Conservation (phyloP, 495 filamentous ascomycete species). For the Letharia columbiana region DNA sequence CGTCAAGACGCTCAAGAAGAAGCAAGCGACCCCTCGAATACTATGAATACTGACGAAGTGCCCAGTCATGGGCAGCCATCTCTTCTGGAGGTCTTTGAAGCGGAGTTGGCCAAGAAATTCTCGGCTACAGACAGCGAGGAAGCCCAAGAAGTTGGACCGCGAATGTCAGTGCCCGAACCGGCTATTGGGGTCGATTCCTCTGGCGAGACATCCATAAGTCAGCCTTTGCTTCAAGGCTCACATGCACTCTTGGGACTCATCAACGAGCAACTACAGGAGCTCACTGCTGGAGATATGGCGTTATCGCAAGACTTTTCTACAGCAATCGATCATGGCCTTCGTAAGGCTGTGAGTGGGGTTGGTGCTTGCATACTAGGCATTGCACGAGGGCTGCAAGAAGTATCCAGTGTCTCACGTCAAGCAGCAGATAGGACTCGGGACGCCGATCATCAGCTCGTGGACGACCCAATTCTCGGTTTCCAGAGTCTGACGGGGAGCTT, state of each 20-base stretch:
- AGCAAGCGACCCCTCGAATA: slow-evolving; percentile 4
- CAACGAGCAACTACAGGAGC: slow-evolving; percentile 24
- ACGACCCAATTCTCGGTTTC: slow-evolving; percentile 36
- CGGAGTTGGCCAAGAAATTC: slow-evolving; percentile 40
- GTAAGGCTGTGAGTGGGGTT: slow-evolving; percentile 4
- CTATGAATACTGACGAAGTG: slow-evolving; percentile 8
- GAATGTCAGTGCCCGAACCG: not conserved
- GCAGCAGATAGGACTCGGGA: slow-evolving; percentile 33
- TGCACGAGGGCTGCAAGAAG: slow-evolving; percentile 33
- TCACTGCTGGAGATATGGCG: slow-evolving; percentile 7
- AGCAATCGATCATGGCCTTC: slow-evolving; percentile 12
- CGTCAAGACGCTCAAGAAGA: slow-evolving; percentile 3
- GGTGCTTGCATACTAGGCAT: slow-evolving; percentile 34
- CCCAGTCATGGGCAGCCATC: slow-evolving; percentile 18
- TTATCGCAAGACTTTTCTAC: slow-evolving; percentile 18
- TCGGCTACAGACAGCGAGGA: not conserved
- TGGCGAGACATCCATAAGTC: not conserved
- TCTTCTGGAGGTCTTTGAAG: slow-evolving; percentile 44
- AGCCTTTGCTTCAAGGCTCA: not conserved
- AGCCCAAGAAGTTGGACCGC: not conserved
- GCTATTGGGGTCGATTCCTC: not conserved
- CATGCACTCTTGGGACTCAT: slow-evolving; percentile 6
- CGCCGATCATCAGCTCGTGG: slow-evolving; percentile 35
- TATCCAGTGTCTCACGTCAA: slow-evolving; percentile 34
- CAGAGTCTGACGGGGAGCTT: slow-evolving; percentile 39